Conservation (phyloP, 140 eudicot genomes). For the Bidens hawaiensis region DNA sequence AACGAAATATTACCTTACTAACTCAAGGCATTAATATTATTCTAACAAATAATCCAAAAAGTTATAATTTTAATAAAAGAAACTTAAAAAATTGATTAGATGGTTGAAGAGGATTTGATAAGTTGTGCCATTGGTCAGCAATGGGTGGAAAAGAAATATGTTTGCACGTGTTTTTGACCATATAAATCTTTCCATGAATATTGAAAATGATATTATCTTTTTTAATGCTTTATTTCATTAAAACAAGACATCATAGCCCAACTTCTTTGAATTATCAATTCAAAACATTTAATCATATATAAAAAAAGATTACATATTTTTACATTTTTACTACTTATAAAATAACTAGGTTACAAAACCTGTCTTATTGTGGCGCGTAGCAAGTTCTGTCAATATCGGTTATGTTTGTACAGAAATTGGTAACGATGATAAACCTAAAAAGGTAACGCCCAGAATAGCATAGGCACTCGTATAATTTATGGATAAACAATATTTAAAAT, state of each 20-base stretch:
- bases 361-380: no score
- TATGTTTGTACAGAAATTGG: no score
- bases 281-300: background rate
- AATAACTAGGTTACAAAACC: no score
- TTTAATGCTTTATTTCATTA: background rate
- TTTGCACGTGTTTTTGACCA: conserved; percentile 25
- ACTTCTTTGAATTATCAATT: conserved; percentile 10
- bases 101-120: conserved; percentile 10
- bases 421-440: no score
- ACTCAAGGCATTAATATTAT: background rate
- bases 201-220: background rate
- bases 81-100: background rate
- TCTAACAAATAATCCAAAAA: background rate
- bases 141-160: conserved; percentile 19
- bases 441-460: no score
- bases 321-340: no score
- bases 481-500: no score
- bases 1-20: background rate
- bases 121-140: conserved; percentile 22
- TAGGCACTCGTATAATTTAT: no score
- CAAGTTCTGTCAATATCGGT: no score
- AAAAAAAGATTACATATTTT: background rate
- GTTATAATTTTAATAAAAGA: no score
- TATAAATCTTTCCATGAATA: background rate
- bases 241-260: conserved; percentile 9